Evolutionary conservation across 1,139 yeast genomes (phyloP).

Genomic region (Saccharomyces uvarum): DNA sequence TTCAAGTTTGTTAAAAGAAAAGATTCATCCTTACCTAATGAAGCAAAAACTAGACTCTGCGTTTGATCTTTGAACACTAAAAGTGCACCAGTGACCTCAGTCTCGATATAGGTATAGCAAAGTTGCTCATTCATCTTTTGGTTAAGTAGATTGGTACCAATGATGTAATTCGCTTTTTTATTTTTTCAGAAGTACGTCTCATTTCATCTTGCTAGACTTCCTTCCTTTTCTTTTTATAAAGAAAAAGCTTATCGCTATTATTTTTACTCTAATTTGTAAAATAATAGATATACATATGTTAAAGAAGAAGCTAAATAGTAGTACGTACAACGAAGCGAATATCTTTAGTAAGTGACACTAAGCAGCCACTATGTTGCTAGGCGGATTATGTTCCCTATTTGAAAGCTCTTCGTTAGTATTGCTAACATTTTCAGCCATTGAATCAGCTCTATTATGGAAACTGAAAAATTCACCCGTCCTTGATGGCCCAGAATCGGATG

Average conservation of each 20-base stretch:
- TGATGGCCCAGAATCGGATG: not conserved
- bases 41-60: conserved; percentile 15
- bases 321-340: not conserved
- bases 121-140: conserved; percentile 8
- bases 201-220: not conserved
- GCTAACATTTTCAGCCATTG: not conserved
- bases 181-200: not conserved
- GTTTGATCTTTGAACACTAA: conserved; percentile 10
- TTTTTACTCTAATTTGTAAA: no score
- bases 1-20: conserved; percentile 9
- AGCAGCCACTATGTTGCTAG: not conserved
- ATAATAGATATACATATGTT: not conserved
- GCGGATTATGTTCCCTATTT: not conserved
- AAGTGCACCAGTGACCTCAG: conserved; percentile 10
- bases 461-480: not conserved
- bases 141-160: not conserved
- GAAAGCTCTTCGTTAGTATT: not conserved
- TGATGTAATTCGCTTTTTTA: not conserved
- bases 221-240: not conserved
- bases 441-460: not conserved
- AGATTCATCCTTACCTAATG: conserved; percentile 15
- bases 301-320: not conserved
- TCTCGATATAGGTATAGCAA: conserved; percentile 11
- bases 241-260: not conserved
- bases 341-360: not conserved